Conservation (phyloP, 2,329 filamentous ascomycete genomes). For the Westerdykella sp. region DNA sequence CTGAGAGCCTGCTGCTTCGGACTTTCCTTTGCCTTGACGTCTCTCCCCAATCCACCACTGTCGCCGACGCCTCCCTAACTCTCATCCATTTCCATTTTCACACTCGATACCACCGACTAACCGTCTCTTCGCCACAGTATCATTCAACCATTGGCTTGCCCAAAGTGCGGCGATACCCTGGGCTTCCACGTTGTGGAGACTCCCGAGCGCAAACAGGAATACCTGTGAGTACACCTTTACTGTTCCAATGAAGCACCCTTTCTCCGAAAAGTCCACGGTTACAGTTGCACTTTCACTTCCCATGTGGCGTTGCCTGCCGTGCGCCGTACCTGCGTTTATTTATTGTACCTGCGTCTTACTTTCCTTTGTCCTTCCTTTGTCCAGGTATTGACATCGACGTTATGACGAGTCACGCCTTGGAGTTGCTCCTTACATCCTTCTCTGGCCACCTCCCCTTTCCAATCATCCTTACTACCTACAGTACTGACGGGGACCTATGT, state of each 20-base stretch:
- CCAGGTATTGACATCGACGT: background rate
- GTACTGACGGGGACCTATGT: background rate
- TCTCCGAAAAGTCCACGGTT: too few relatives aligned
- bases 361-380: background rate
- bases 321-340: background rate
- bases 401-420: too few relatives aligned
- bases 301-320: background rate
- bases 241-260: conserved; percentile 2
- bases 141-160: conserved; percentile 31
- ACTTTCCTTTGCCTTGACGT: conserved; percentile 1
- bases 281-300: background rate
- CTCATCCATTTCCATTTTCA: conserved; percentile 6
- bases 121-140: conserved; percentile 15
- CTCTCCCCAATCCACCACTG: background rate
- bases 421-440: background rate
- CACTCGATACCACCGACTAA: background rate
- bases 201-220: conserved; percentile 21
- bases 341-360: background rate
- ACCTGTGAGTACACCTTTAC: conserved; percentile 27
- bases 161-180: conserved; percentile 24
- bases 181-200: conserved; percentile 28
- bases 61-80: background rate
- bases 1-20: background rate
- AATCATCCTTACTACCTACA: background rate
- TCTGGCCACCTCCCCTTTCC: background rate